These are phyloP conservation scores for Aspergillus ustus DNA, from an alignment of 2,329 filamentous ascomycete species.

Conservation along the genomic window DNA sequence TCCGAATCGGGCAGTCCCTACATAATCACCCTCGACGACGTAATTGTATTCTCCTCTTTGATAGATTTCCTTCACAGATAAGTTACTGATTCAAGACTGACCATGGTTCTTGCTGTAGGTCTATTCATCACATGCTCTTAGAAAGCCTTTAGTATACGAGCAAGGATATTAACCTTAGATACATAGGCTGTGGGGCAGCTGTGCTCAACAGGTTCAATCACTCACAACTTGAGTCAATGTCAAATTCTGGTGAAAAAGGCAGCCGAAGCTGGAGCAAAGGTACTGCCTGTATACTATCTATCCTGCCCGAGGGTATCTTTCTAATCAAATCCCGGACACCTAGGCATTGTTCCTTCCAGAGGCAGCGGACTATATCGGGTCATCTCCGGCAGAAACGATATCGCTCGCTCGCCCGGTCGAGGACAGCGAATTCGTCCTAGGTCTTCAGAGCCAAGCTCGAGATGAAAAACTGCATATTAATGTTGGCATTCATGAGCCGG, in stretches of 20 bases:
- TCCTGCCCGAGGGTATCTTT: neutral
- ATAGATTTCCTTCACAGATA: neutral
- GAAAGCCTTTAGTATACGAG: neutral
- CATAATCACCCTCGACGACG: conserved; percentile 8
- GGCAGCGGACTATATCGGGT: conserved; percentile 85
- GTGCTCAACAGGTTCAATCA: conserved; percentile 79
- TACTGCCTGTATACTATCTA: conserved; percentile 38
- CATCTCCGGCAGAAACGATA: conserved; percentile 68
- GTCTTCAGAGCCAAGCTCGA: conserved; percentile 71
- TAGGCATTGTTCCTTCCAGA: conserved; percentile 88
- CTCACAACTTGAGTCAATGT: conserved; percentile 80
- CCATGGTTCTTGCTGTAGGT: conserved; percentile 37
- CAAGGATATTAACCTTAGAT: neutral
- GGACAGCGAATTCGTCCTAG: conserved; percentile 73
- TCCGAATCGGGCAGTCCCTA: conserved; percentile 31
- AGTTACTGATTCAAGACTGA: neutral
- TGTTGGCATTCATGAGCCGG: conserved; percentile 84
- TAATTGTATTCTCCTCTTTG: neutral
- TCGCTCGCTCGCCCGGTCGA: conserved; percentile 70
- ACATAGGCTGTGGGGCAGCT: conserved; percentile 83
- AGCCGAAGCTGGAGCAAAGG: conserved; percentile 76
- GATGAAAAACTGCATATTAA: conserved; percentile 71
- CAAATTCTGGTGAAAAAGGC: conserved; percentile 73
- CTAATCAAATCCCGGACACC: neutral
- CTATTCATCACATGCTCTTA: neutral